Conservation (phyloP, 2,329 filamentous ascomycete genomes). For the Alternaria infectoria region DNA sequence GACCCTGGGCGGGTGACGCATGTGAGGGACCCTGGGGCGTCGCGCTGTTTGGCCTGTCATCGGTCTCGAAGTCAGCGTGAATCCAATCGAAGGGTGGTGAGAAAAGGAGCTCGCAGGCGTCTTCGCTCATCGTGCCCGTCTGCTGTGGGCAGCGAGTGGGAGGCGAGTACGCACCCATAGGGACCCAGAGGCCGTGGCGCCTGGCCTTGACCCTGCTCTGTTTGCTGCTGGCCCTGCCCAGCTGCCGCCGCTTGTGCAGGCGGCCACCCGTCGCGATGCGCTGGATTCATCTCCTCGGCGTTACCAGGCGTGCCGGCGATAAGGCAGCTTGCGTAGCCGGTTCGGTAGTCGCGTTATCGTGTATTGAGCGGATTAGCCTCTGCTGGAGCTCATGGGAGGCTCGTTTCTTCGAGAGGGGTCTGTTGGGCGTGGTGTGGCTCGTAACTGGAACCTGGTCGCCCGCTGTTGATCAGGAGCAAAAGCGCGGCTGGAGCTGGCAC, state of each 20-base stretch:
- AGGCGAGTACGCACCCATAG: conserved; percentile 42
- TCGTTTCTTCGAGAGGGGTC: conserved; percentile 3
- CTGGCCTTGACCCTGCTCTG: conserved; percentile 44
- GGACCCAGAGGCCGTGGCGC: conserved; percentile 42
- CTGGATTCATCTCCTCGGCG: conserved; percentile 48
- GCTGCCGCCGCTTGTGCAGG: conserved; percentile 55
- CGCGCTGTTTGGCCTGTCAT: conserved; percentile 39
- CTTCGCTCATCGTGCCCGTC: conserved; percentile 24
- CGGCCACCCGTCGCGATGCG: conserved; percentile 51
- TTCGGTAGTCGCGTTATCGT: conserved; percentile 23
- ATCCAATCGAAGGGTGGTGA: conserved; percentile 15
- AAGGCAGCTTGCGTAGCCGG: conserved; percentile 23
- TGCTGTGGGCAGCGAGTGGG: conserved; percentile 7
- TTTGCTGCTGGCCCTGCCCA: conserved; percentile 52
- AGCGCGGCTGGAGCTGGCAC: conserved; percentile 33
- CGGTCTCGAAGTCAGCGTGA: conserved; percentile 23
- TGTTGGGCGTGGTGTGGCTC: conserved; percentile 20
- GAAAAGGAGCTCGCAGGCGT: conserved; percentile 17
- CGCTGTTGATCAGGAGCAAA: conserved; percentile 31
- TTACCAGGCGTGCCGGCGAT: conserved; percentile 37
- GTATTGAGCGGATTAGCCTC: conserved; percentile 9
- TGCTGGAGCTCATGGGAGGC: conserved; percentile 31
- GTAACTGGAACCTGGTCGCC: conserved; percentile 21
- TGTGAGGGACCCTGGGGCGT: conserved; percentile 42
- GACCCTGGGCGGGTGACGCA: conserved; percentile 45